phyloP scores from a whole-genome alignment of 2,329 filamentous ascomycete genomes.

The Cryoendolithus antarcticus region DNA sequence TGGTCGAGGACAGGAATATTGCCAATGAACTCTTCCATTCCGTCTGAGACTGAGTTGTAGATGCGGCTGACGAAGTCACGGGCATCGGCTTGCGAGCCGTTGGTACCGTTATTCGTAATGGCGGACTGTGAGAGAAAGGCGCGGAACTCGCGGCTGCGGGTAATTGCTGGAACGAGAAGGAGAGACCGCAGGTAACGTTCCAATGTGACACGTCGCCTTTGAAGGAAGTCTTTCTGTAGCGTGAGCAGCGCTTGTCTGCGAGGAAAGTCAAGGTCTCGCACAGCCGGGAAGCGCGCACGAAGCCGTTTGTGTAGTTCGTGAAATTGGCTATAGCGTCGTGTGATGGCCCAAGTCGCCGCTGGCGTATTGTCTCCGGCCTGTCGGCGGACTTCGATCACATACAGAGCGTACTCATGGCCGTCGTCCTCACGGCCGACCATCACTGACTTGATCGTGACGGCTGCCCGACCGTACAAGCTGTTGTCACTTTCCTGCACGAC shows the following conservation, averaged over 20 bases:
- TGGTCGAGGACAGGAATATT: constrained; percentile 94
- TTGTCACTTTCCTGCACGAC: constrained; percentile 97
- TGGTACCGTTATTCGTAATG: constrained; percentile 49
- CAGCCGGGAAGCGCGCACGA: constrained; percentile 71
- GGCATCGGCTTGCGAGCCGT: constrained; percentile 44
- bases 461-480: constrained; percentile 84
- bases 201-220: constrained; percentile 71
- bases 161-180: constrained; percentile 79
- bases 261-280: constrained; percentile 83
- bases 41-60: constrained; percentile 93
- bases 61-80: constrained; percentile 82
- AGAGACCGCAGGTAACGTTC: constrained; percentile 67
- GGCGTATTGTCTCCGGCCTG: constrained; percentile 92
- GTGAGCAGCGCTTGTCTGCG: constrained; percentile 90
- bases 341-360: constrained; percentile 85
- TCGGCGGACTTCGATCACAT: constrained; percentile 81
- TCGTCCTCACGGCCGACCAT: constrained; percentile 87
- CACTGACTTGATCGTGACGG: constrained; percentile 79
- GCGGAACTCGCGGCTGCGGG: constrained; percentile 80
- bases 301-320: constrained; percentile 88
- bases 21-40: constrained; percentile 94
- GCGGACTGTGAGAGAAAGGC: constrained; percentile 83
- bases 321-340: constrained; percentile 92
- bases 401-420: constrained; percentile 84
- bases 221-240: constrained; percentile 86